These are phyloP conservation scores for Ilyonectria robusta DNA, from an alignment of 2,329 filamentous ascomycete genomes.

Conservation along the genomic window DNA sequence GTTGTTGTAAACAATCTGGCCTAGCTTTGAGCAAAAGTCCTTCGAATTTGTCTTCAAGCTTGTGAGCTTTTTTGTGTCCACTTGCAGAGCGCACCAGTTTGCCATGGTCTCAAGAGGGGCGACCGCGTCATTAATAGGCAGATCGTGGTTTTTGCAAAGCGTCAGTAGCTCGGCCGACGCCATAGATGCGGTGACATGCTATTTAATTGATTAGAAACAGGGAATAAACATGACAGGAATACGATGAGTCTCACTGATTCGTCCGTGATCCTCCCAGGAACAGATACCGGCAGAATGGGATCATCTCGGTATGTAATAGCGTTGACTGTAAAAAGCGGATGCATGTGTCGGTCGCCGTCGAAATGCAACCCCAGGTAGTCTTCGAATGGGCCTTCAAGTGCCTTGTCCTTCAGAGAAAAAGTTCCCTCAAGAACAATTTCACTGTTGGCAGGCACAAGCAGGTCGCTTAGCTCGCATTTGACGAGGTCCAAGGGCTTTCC, in stretches of 20 bases:
- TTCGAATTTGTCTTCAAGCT: conserved; percentile 43
- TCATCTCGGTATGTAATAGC: conserved; percentile 34
- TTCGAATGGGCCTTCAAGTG: conserved; percentile 19
- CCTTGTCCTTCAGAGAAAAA: conserved; percentile 51
- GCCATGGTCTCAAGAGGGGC: conserved; percentile 62
- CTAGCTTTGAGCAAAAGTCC: conserved; percentile 31
- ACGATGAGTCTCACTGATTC: conserved; percentile 1
- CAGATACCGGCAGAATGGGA: conserved; percentile 34
- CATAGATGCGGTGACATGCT: conserved; percentile 15
- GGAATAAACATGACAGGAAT: neutral
- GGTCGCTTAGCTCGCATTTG: conserved; percentile 65
- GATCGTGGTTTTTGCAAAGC: conserved; percentile 1
- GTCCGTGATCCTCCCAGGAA: conserved; percentile 25
- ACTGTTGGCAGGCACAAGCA: conserved; percentile 62
- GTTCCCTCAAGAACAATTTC: conserved; percentile 67
- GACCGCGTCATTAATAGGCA: conserved; percentile 56
- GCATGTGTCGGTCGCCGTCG: conserved; percentile 5
- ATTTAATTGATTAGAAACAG: neutral
- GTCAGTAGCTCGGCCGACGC: conserved; percentile 11
- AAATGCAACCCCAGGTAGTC: conserved; percentile 15
- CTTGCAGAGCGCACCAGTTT: conserved; percentile 66
- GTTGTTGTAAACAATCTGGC: conserved; percentile 21
- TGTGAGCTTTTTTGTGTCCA: conserved; percentile 70
- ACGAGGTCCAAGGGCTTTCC: conserved; percentile 61
- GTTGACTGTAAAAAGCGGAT: conserved; percentile 31